Conservation (phyloP, 1,284 basidiomycete genomes). For the Microbotryum lychnidis-dioicae region DNA sequence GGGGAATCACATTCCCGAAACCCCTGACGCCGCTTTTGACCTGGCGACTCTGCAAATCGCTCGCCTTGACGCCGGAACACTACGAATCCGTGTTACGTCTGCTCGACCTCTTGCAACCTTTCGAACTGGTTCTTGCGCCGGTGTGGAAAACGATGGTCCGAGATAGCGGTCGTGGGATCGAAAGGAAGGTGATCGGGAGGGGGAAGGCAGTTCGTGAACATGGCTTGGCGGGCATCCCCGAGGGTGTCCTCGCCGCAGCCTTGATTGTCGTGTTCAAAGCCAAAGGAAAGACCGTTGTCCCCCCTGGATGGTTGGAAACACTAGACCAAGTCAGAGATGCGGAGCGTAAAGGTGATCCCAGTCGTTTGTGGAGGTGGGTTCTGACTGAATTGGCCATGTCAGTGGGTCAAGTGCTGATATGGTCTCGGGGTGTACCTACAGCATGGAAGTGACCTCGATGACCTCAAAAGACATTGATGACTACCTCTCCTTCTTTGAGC, state of each 20-base stretch:
- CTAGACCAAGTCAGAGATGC: not conserved
- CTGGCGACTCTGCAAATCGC: conserved; percentile 7
- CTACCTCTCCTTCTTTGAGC: conserved; percentile 30
- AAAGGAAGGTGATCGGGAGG: no score
- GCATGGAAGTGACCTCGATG: conserved; percentile 15
- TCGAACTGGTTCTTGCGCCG: not conserved
- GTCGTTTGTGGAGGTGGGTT: conserved; percentile 14
- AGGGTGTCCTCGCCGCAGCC: not conserved
- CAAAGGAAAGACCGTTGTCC: no score
- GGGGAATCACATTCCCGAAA: conserved; percentile 22
- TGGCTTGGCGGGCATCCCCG: not conserved
- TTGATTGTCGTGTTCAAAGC: not conserved
- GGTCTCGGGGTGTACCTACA: not conserved
- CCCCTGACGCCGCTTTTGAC: conserved; percentile 13
- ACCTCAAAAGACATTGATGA: conserved; percentile 21
- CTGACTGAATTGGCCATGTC: no score
- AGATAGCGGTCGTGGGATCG: no score
- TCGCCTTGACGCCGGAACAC: conserved; percentile 1
- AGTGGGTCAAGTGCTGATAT: not conserved
- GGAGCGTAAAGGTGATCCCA: conserved; percentile 3
- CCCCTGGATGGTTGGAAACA: conserved; percentile 13
- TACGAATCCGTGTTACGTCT: conserved; percentile 13
- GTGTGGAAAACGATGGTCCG: not conserved
- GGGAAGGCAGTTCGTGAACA: not conserved
- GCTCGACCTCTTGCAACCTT: conserved; percentile 8